Conservation (phyloP, 805 yeast species). For the Metschnikowia continentalis region DNA sequence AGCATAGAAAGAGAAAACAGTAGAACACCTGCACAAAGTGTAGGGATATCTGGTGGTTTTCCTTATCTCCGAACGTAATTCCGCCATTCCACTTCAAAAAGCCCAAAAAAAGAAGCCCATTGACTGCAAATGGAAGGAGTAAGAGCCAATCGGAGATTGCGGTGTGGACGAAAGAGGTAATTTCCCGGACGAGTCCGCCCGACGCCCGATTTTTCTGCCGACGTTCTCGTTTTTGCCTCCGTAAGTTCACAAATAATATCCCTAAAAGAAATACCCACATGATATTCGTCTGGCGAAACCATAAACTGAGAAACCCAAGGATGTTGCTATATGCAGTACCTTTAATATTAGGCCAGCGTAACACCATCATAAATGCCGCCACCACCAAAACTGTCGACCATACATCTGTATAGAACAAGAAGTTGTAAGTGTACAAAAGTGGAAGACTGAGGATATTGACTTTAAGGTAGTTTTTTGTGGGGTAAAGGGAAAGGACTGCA, state of each 20-base stretch:
- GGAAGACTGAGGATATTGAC: conserved; percentile 52
- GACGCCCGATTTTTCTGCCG: too few species aligned
- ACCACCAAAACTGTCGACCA: conserved; percentile 79
- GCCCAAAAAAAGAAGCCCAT: conserved; percentile 47
- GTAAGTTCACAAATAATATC: conserved; percentile 49
- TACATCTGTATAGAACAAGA: conserved; percentile 85
- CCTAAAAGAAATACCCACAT: conserved; percentile 73
- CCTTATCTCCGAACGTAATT: conserved; percentile 87
- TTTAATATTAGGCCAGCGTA: conserved; percentile 20
- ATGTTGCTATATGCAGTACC: conserved; percentile 43
- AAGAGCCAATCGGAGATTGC: conserved; percentile 18
- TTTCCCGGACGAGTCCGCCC: neutral
- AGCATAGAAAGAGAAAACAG: conserved; percentile 57
- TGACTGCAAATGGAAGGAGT: conserved; percentile 49
- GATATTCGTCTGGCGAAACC: conserved; percentile 88
- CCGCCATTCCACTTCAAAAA: conserved; percentile 74
- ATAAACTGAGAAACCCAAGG: conserved; percentile 58
- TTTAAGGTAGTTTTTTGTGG: conserved; percentile 19
- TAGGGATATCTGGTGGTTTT: conserved; percentile 67
- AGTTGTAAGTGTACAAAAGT: conserved; percentile 64
- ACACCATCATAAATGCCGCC: conserved; percentile 47
- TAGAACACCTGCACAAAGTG: conserved; percentile 83
- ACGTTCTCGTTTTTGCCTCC: conserved; percentile 7
- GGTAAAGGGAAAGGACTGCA: conserved; percentile 30
- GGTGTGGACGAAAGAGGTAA: conserved; percentile 4